Evolutionary conservation across 140 eudicot species (phyloP).

Genomic region (Bidens hawaiensis): DNA sequence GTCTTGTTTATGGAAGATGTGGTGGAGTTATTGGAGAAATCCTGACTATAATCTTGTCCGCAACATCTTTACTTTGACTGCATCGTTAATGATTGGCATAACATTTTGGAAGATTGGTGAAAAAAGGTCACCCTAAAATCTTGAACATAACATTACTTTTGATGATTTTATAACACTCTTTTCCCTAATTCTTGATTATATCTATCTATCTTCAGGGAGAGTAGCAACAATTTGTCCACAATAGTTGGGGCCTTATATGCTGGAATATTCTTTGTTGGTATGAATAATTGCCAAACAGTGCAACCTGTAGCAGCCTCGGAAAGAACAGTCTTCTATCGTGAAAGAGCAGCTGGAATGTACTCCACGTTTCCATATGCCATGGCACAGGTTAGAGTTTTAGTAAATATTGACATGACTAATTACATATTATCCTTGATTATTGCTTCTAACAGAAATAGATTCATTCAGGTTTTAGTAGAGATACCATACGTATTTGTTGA

Average conservation of each 20-base stretch:
- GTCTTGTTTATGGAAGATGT: slow-evolving; percentile 66
- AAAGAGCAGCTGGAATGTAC: slow-evolving; percentile 80
- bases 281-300: slow-evolving; percentile 46
- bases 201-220: slow-evolving; percentile 33
- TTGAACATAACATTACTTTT: neutral
- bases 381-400: slow-evolving; percentile 44
- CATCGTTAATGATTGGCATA: slow-evolving; percentile 49
- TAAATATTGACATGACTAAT: neutral
- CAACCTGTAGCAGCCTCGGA: slow-evolving; percentile 51
- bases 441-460: slow-evolving; percentile 3
- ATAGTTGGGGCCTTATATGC: slow-evolving; percentile 46
- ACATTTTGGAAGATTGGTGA: slow-evolving; percentile 56
- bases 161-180: neutral
- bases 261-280: slow-evolving; percentile 49
- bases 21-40: slow-evolving; percentile 78
- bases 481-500: slow-evolving; percentile 68
- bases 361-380: slow-evolving; percentile 60
- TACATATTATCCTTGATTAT: neutral
- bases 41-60: slow-evolving; percentile 66
- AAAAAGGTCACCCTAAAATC: slow-evolving; percentile 35
- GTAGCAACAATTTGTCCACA: slow-evolving; percentile 30
- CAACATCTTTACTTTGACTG: slow-evolving; percentile 43
- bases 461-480: slow-evolving; percentile 62
- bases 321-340: slow-evolving; percentile 68
- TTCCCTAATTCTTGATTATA: neutral